Base-by-base conservation (phyloP, 169 alveolate genomes). In the Eimeria sp. region DNA sequence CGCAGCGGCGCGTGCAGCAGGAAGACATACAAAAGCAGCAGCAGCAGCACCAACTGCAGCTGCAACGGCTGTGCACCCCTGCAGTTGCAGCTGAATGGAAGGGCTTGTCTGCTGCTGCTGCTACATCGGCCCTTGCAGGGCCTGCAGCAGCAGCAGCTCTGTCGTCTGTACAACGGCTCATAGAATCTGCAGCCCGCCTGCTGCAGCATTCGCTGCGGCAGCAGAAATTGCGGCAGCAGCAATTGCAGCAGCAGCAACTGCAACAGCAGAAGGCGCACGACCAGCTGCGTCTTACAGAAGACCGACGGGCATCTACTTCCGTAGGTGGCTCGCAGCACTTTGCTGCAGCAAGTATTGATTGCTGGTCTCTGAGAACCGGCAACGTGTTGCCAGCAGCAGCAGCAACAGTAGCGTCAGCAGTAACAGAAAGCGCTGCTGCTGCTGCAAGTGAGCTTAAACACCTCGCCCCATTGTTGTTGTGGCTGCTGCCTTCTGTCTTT, bases 71-170 rank as follows among this genome's bases (percentile, higher is more conserved):
- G 57, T 9, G 27, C 88, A 18, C 47, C 57, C 57, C 22, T 30
- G 83, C 83, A 22, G 1, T 54, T 73, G 83, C 83, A 30, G 51
- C 83, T 5, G 57, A 34, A 73, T 9, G 25, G 3, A 20, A 11
- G 18, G 83, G 30, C 13, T 4, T 13, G 10, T n/a, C 88, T 78
- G 67, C 20, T 78, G 88, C 67, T 78, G 88, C 88, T 78, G 88
- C 67, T 78, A 67, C 65, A 30, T 40, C 88, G 18, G 20, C 43
- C 47, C 45, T 49, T 78, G 47, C 9, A 27, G 65, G 1, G 16
- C 67, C 45, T 47, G 88, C 65, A 47, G 67, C 49, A 49, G 91
- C 91, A 49, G 91, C 91, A 57, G 75, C 91, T 25, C 72, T 82
- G 18, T 34, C 34, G 72, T 82, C 89, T 27, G 27, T 82, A 0